A percentile compares a stretch with the other conserved stretches of the same genome.
phyloP scores from a whole-genome alignment of 1,139 yeast genomes.

The Nakaseomyces sp. region DNA sequence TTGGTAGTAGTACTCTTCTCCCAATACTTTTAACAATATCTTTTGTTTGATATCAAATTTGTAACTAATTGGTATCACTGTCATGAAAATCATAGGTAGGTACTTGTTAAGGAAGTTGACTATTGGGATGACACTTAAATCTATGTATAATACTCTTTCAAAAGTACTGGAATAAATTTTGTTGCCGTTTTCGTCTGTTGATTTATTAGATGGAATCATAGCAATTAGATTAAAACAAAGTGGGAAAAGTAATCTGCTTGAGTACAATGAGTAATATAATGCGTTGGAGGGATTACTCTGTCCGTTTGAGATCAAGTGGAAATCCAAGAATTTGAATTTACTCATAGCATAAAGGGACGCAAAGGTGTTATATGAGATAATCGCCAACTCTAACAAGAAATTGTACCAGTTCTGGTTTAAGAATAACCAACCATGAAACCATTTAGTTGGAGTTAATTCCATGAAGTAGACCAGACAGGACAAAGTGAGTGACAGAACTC shows the following conservation, averaged over 20 bases:
- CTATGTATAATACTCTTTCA: constrained; percentile 22
- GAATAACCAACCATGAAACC: constrained; percentile 26
- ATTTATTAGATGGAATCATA: constrained; percentile 17
- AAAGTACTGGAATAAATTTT: constrained; percentile 15
- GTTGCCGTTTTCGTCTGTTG: constrained; percentile 9
- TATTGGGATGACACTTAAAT: constrained; percentile 24
- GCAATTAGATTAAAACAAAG: constrained; percentile 29
- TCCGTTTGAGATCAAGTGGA: constrained; percentile 29
- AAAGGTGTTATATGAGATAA: constrained; percentile 25
- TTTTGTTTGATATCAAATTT: constrained; percentile 26
- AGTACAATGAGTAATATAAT: constrained; percentile 28
- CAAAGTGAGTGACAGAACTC: constrained; percentile 13
- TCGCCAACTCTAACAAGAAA: constrained; percentile 19
- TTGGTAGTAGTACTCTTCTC: constrained; percentile 30
- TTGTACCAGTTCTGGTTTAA: constrained; percentile 18
- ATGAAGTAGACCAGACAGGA: constrained; percentile 20
- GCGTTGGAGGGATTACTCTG: constrained; percentile 29
- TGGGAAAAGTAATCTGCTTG: constrained; percentile 29
- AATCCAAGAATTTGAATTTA: constrained; percentile 27
- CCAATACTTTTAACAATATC: constrained; percentile 23
- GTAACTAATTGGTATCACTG: constrained; percentile 22
- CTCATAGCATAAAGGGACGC: constrained; percentile 30
- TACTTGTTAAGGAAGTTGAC: constrained; percentile 24
- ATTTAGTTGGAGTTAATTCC: constrained; percentile 25
- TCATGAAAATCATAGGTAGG: constrained; percentile 25